Evolutionary conservation across 257 asterid species (phyloP), one percentile per base, ranked within the genome.

Genomic region (Pogostemon cablin): DNA sequence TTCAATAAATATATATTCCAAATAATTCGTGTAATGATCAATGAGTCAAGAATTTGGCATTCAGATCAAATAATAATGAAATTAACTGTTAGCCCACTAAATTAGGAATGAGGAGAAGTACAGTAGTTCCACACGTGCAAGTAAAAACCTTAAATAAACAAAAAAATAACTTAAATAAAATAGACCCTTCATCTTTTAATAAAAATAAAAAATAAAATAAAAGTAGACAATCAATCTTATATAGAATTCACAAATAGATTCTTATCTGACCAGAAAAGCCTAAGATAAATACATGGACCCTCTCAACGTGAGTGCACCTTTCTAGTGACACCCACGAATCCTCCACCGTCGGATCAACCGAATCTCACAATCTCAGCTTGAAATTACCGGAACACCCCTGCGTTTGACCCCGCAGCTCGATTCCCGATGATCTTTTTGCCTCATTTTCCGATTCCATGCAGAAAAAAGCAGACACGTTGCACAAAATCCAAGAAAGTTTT

Each of bases 361-460:
- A 42, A 42, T 68, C 62, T 53, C 67, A 1, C 20, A 15, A 72
- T 75, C 80, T 1, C 72, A 63, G 37, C 81, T 0, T 1, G 7
- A 4, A 37, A n/a, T 73, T 15, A 25, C 84, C 7, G 32, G 73
- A 66, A 47, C 3, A 9, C 82, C 82, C 82, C 52, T 55, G 41
- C 55, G n/a, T 62, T 38, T 56, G 60, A n/a, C 62, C 6, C 74
- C 5, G 72, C 6, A 48, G 74, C 76, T 75, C 72, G 78, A 75
- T 40, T 74, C 75, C 73, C 86, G 70, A 78, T 59, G 62, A 72
- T 53, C 77, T 54, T 71, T 42, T 67, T 72, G 76, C 78, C 73
- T 83, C 80, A 81, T 72, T 68, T 75, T 72, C 87, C 81, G 80
- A 64, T 67, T 73, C 78, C 87, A 78, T 76, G 87, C 81, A 84